A percentile compares a stretch with the other conserved stretches of the same genome.
These are phyloP conservation scores for Xylaria bambusicola DNA, from an alignment of 495 filamentous ascomycete species.

Conservation along the genomic window DNA sequence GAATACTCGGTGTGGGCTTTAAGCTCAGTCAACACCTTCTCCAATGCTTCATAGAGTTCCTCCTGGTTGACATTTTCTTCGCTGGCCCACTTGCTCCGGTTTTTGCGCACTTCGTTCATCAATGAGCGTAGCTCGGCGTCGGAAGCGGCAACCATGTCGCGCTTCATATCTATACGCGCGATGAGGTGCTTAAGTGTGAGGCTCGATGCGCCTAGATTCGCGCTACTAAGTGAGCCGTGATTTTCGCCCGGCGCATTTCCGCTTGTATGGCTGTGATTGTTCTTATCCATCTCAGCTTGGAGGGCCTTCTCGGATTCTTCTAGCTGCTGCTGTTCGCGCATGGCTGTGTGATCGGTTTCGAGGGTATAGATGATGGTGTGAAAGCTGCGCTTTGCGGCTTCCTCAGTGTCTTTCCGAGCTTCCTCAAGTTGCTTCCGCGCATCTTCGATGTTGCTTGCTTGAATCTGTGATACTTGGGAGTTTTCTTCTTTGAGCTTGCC, in stretches of 20 bases:
- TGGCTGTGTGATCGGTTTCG: slow-evolving; percentile 91
- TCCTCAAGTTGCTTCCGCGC: slow-evolving; percentile 91
- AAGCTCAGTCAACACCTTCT: slow-evolving; percentile 93
- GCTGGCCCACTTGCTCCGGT: slow-evolving; percentile 97
- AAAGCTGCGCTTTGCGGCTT: slow-evolving; percentile 85
- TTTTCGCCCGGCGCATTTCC: slow-evolving; percentile 52
- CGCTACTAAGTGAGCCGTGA: slow-evolving; percentile 85
- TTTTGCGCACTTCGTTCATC: slow-evolving; percentile 96
- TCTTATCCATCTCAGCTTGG: slow-evolving; percentile 87
- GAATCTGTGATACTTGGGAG: slow-evolving; percentile 41
- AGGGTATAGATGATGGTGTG: slow-evolving; percentile 91
- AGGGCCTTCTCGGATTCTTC: slow-evolving; percentile 96
- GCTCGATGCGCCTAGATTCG: slow-evolving; percentile 95
- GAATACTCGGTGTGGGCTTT: slow-evolving; percentile 98
- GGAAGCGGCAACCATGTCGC: slow-evolving; percentile 81
- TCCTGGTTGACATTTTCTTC: slow-evolving; percentile 97
- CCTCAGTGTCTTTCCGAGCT: slow-evolving; percentile 89
- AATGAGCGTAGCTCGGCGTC: slow-evolving; percentile 88
- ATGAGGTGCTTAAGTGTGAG: slow-evolving; percentile 96
- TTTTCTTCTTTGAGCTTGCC: slow-evolving; percentile 46
- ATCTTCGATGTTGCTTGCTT: slow-evolving; percentile 74
- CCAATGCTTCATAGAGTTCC: slow-evolving; percentile 93
- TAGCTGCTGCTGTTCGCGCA: slow-evolving; percentile 95
- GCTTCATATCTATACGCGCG: slow-evolving; percentile 87
- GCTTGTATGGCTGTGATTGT: slow-evolving; percentile 47